These are phyloP conservation scores for Candida loeiensis DNA, from an alignment of 805 yeast genomes.

Conservation along the genomic window DNA sequence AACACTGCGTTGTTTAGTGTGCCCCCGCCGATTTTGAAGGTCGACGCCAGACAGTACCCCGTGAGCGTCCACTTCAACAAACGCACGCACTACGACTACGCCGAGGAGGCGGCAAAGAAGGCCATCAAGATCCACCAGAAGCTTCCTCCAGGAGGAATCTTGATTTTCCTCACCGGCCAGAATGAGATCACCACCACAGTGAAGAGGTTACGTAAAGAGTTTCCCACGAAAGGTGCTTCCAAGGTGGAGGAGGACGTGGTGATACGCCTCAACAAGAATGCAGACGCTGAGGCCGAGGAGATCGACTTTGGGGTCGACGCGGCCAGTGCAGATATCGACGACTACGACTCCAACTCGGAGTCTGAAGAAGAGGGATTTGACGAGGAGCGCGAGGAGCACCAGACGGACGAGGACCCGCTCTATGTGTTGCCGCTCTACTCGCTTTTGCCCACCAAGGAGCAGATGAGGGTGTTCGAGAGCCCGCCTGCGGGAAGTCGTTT, in stretches of 20 bases:
- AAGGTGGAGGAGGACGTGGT: constrained; percentile 24
- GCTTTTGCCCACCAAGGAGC: constrained; percentile 88
- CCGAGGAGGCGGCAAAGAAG: constrained; percentile 83
- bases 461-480: constrained; percentile 81
- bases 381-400: constrained; percentile 68
- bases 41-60: constrained; percentile 92
- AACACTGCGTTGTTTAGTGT: constrained; percentile 61
- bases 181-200: constrained; percentile 82
- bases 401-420: constrained; percentile 70
- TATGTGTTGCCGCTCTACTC: constrained; percentile 93
- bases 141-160: constrained; percentile 91
- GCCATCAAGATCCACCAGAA: constrained; percentile 80
- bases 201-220: constrained; percentile 61
- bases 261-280: constrained; percentile 51
- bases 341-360: constrained; percentile 50
- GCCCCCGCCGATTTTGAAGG: constrained; percentile 85
- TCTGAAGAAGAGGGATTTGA: constrained; percentile 66
- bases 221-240: constrained; percentile 44
- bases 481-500: constrained; percentile 86
- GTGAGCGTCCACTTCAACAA: constrained; percentile 88
- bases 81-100: constrained; percentile 71
- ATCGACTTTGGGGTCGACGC: constrained; percentile 62
- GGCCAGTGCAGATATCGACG: constrained; percentile 36
- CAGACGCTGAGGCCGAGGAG: constrained; percentile 82
- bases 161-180: constrained; percentile 91